These are phyloP conservation scores for Trichoderma endophyticum DNA, from an alignment of 2,329 filamentous ascomycete species.

Conservation along the genomic window DNA sequence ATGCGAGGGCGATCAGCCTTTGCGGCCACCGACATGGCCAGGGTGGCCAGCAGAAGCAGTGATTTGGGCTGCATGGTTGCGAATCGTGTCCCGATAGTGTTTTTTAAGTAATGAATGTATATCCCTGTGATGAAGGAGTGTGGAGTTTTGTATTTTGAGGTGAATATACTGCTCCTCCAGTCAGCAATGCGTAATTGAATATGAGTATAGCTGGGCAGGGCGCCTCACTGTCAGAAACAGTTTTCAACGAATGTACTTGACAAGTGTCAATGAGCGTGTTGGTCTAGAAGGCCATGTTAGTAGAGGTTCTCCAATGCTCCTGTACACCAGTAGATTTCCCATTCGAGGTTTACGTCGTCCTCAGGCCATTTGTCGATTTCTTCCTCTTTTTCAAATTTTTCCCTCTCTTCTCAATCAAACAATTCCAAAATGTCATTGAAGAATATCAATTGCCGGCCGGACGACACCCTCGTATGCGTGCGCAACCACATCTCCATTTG, in stretches of 20 bases:
- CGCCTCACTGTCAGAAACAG: constrained; percentile 46
- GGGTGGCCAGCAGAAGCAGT: constrained; percentile 45
- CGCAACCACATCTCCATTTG: neutral
- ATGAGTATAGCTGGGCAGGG: neutral
- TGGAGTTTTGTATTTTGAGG: constrained; percentile 5
- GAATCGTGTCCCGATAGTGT: constrained; percentile 13
- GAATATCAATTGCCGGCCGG: neutral
- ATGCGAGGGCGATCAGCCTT: constrained; percentile 48
- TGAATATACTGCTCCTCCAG: constrained; percentile 16
- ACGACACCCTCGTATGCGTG: neutral
- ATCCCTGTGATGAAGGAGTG: constrained; percentile 19
- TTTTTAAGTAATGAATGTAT: constrained; percentile 22
- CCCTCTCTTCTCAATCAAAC: neutral
- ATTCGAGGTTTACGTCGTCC: neutral
- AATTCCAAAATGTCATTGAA: neutral
- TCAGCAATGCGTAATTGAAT: neutral
- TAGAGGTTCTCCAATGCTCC: neutral
- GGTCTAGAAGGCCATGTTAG: constrained; percentile 23
- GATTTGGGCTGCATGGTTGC: constrained; percentile 50
- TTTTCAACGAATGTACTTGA: constrained; percentile 59
- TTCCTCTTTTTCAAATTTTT: neutral
- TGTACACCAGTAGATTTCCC: neutral
- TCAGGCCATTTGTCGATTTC: neutral
- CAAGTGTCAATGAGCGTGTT: constrained; percentile 51
- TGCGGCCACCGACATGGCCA: constrained; percentile 46